Base-by-base conservation (phyloP, 352 stramenopile species). In the Aphanomyces astaci region DNA sequence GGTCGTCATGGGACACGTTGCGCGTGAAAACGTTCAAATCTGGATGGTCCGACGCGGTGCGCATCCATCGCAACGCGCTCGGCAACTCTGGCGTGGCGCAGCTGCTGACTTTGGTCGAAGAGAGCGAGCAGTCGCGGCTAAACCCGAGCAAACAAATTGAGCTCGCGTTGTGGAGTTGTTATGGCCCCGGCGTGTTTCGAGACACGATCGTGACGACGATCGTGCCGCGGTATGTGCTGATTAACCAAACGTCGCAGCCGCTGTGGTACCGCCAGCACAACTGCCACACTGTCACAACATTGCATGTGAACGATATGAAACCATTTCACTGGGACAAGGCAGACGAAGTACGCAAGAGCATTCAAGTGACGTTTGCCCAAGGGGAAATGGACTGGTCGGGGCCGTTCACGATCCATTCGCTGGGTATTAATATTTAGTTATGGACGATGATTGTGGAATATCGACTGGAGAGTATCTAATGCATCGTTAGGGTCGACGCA, bases 201-300 rank as follows among this genome's bases (percentile, higher is more conserved):
- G 87, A 95, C 52, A 95, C 87, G 3, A 91, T 95, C 31, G 81
- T 95, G 36, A 85, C 85, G 4, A 95, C 87, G 13, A 82, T 95
- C 43, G 85, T 94, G 13, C 87, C 85, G 46, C 82, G 85, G 7
- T 94, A 95, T 63, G 88, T 95, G 54, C 71, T 95, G 63, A 94
- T 95, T 70, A 95, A 95, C 57, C 83, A 87, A 55, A 95, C 87
- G 15, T 78, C 78, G 32, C 79, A 91, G 39, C 87, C 82, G 0
- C 86, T 95, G 40, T 93, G 92, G 72, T 95, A 92, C 57, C 85
- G 87, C 0, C 87, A 74, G 72, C 87, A 27, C 78, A 86, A 69
- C 82, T 82, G 13, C 85, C 83, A 31, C 80, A 89, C 53, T 15
- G 56, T 65, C 22, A 52, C 39, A 59, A 95, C 87, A 9, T 84